Evolutionary conservation across 352 stramenopile species (phyloP), one percentile per base, ranked within the genome.

Genomic region (Phytophthora multivora): DNA sequence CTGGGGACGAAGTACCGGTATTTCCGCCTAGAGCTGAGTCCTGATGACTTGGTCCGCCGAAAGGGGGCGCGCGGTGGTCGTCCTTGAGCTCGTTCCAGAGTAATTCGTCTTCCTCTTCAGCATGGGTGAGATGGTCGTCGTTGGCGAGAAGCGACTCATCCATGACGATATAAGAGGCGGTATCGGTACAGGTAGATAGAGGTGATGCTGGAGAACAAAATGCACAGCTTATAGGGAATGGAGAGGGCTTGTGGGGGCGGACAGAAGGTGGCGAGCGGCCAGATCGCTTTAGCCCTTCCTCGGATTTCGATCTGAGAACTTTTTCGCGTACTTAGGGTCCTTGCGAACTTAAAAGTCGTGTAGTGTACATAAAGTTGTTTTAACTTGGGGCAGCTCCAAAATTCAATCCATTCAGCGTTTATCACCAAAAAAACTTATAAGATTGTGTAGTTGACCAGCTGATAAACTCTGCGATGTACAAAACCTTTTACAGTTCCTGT

Each of bases 41-140:
- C 26, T 30, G 51, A 7, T 39, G 42, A 36, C 41, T 43, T 49
- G 30, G 3, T 21, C 45, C 42, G 4, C 64, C 64, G 31, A 77
- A 80, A 5, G 60, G 49, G 19, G 49, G 68, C 21, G 72, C 36
- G 8, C 56, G 54, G 52, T 80, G 65, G 57, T 90, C 69, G 56
- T 92, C 78, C 49, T 89, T 83, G 35, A 89, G 80, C 65, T 88
- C 84, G 46, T 89, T 88, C 84, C 84, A 93, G 36, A 93, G 77
- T 59, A 88, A 73, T 70, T 93, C 84, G 10, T 93, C 82, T 13
- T 90, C 84, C 9, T 85, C 77, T 40, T 76, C 68, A 5, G 58
- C 66, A 40, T 70, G 59, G 11, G 15, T 40, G 16, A 70, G 50
- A 51, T 65, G 60, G 28, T 69, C 65, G 6, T 74, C 65, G n/a